Conservation (phyloP, 208 protist species). For the Crithidia brevicula region DNA sequence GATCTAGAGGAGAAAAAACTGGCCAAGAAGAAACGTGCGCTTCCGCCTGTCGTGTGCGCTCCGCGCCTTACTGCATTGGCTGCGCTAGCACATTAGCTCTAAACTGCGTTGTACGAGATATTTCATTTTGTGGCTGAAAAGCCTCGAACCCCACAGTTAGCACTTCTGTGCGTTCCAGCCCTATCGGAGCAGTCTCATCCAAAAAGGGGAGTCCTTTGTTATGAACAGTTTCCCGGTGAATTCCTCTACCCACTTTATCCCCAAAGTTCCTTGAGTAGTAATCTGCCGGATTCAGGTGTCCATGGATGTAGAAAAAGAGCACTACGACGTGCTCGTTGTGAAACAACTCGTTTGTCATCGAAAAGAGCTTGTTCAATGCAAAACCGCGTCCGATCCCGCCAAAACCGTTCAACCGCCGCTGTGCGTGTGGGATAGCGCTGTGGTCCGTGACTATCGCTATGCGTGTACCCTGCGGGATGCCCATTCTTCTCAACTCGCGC, state of each 20-base stretch:
- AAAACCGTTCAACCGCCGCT: not conserved
- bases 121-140: not conserved
- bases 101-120: not conserved
- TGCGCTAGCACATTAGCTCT: not conserved
- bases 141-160: not conserved
- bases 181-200: not conserved
- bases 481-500: not conserved
- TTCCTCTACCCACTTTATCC: not conserved
- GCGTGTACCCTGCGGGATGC: not conserved
- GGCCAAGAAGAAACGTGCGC: not conserved
- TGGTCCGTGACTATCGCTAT: not conserved
- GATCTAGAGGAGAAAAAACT: not conserved
- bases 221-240: not conserved
- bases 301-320: not conserved
- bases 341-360: not conserved
- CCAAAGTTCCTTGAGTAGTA: not conserved
- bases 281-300: not conserved
- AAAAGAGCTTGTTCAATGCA: not conserved
- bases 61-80: not conserved
- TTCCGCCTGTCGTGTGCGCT: slow-evolving; percentile 2
- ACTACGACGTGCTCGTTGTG: not conserved
- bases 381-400: not conserved
- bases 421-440: not conserved
- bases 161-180: not conserved
- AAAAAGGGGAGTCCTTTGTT: not conserved